A percentile compares a stretch with the other conserved stretches of the same genome.
Evolutionary conservation across 345 rosid genomes (phyloP).

Genomic region (Conringia planisiliqua): DNA sequence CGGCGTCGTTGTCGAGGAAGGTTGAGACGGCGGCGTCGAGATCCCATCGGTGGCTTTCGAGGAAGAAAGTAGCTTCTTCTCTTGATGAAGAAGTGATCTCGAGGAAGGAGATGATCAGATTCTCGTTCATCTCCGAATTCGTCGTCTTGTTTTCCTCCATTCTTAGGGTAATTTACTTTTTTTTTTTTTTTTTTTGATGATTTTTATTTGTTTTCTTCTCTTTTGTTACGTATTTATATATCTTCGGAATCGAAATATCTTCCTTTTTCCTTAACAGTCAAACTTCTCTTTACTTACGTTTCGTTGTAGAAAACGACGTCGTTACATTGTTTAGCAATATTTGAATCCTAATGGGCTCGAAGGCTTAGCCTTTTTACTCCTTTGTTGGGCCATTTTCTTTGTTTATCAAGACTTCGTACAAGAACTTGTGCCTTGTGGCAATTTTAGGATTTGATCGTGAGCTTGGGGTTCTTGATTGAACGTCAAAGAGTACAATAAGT

Average conservation of each 20-base stretch:
- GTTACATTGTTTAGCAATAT: no score
- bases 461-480: no score
- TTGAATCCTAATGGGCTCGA: neutral
- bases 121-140: neutral
- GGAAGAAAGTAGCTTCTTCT: constrained; percentile 81
- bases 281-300: neutral
- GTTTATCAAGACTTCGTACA: no score
- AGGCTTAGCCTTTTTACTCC: neutral
- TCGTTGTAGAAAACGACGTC: neutral
- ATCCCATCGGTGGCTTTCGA: constrained; percentile 85
- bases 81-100: constrained; percentile 85
- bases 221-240: neutral
- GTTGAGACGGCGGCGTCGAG: constrained; percentile 91
- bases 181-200: neutral
- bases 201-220: neutral
- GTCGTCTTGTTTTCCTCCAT: constrained; percentile 29
- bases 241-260: neutral
- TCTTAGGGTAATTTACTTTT: neutral
- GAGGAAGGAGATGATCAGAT: constrained; percentile 58
- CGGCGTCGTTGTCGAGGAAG: constrained; percentile 60
- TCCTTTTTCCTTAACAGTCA: neutral
- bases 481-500: no score
- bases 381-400: no score
- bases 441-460: neutral
- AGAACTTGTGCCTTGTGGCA: neutral